phyloP scores from a whole-genome alignment of 352 stramenopile genomes.

The Saprolegnia parasitica region DNA sequence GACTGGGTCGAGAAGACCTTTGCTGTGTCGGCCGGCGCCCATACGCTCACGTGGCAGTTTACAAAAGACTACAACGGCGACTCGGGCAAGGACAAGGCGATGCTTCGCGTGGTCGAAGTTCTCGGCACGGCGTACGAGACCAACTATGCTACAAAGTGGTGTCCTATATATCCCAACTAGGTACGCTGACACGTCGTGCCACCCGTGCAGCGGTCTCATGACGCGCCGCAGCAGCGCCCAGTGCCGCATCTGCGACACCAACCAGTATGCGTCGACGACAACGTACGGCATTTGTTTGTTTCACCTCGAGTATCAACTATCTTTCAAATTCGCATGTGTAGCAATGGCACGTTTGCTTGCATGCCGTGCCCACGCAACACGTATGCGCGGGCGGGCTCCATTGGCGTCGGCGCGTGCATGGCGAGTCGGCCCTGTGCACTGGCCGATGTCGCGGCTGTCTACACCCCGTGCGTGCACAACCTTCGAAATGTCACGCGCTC shows the following conservation, averaged over 20 bases:
- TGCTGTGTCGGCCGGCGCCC: slow-evolving; percentile 47
- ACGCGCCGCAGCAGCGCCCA: slow-evolving; percentile 67
- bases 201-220: slow-evolving; percentile 70
- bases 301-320: not conserved
- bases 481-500: slow-evolving; percentile 54
- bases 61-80: slow-evolving; percentile 74
- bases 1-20: slow-evolving; percentile 64
- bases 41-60: slow-evolving; percentile 77
- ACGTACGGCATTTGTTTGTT: not conserved
- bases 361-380: slow-evolving; percentile 59
- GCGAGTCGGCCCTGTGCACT: slow-evolving; percentile 51
- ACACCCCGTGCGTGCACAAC: slow-evolving; percentile 50
- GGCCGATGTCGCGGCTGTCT: slow-evolving; percentile 58
- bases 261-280: slow-evolving; percentile 58
- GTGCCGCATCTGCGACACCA: slow-evolving; percentile 71
- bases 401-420: slow-evolving; percentile 62
- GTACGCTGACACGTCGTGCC: slow-evolving; percentile 61
- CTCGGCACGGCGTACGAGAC: slow-evolving; percentile 55
- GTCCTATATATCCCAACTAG: no score
- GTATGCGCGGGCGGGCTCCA: slow-evolving; percentile 64
- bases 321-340: slow-evolving; percentile 57
- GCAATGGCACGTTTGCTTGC: slow-evolving; percentile 68
- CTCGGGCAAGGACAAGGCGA: slow-evolving; percentile 59
- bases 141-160: no score
- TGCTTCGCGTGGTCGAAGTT: slow-evolving; percentile 73